Conservation (phyloP, 331 rosid species). For the Malus hybrid region DNA sequence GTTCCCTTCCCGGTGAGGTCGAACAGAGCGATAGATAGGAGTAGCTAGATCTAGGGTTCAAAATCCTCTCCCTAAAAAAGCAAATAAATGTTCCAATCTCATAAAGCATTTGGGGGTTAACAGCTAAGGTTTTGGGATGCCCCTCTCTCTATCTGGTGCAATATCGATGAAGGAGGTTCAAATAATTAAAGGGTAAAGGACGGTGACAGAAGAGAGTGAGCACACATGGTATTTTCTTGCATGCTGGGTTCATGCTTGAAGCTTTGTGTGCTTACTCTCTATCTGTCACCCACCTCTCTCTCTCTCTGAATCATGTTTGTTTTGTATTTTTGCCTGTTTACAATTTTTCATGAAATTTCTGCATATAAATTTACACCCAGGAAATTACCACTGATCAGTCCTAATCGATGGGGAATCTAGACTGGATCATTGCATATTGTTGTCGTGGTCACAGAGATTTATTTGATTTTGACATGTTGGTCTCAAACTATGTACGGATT, state of each 20-base stretch:
- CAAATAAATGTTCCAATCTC: constrained; percentile 28
- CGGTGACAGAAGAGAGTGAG: constrained; percentile 99
- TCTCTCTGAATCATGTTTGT: neutral
- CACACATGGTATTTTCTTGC: constrained; percentile 90
- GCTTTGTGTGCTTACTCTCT: constrained; percentile 88
- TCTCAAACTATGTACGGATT: neutral
- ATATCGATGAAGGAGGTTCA: neutral
- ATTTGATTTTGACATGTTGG: neutral
- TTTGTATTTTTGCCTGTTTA: neutral
- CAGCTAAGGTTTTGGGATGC: neutral
- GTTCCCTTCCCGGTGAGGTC: too few relatives aligned
- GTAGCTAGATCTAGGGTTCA: too few relatives aligned
- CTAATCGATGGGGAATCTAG: too few relatives aligned
- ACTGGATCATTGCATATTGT: too few relatives aligned
- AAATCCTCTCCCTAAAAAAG: too few relatives aligned
- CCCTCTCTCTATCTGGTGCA: neutral
- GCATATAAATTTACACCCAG: too few relatives aligned
- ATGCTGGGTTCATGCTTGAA: constrained; percentile 56
- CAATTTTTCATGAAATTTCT: neutral
- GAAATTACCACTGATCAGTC: neutral
- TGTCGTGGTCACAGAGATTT: neutral
- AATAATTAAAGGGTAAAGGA: constrained; percentile 38
- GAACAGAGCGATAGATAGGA: too few relatives aligned
- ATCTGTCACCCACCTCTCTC: constrained; percentile 62
- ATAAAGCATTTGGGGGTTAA: constrained; percentile 20